A percentile compares a stretch with the other conserved stretches of the same genome.
phyloP scores from a whole-genome alignment of 495 filamentous ascomycete genomes.

The Aspergillus nanangensis region DNA sequence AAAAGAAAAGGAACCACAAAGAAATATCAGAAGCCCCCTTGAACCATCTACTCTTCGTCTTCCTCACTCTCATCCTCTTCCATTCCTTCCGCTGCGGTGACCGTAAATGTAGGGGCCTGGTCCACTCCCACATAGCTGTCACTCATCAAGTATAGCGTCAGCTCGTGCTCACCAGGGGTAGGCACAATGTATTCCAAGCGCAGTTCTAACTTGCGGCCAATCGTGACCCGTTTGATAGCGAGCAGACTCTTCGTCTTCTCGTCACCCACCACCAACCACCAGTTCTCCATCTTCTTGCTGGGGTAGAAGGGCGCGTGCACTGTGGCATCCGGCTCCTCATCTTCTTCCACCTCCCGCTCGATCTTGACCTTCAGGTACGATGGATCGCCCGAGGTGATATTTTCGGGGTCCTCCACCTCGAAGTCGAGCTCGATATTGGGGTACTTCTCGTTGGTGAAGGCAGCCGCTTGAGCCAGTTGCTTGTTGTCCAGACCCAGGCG shows the following conservation, averaged over 20 bases:
- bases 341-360: conserved; percentile 76
- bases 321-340: conserved; percentile 70
- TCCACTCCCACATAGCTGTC: conserved; percentile 98
- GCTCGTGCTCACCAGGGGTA: conserved; percentile 74
- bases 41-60: conserved; percentile 52
- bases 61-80: conserved; percentile 89
- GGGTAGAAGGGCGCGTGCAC: conserved; percentile 98
- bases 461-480: conserved; percentile 82
- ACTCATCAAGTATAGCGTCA: conserved; percentile 93
- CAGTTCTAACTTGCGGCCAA: conserved; percentile 70
- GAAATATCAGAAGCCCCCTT: not conserved
- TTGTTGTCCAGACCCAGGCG: conserved; percentile 71
- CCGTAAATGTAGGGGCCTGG: conserved; percentile 84
- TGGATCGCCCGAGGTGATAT: conserved; percentile 72
- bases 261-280: conserved; percentile 90
- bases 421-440: conserved; percentile 90
- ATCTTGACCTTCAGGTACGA: conserved; percentile 83
- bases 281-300: conserved; percentile 90
- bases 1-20: not conserved
- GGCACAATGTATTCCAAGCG: conserved; percentile 87
- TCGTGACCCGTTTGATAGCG: conserved; percentile 91
- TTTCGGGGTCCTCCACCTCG: conserved; percentile 75
- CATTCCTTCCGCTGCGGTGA: conserved; percentile 86
- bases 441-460: conserved; percentile 96
- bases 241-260: conserved; percentile 80